These are phyloP conservation scores for Stachybotrys echinatus DNA, from an alignment of 2,329 filamentous ascomycete genomes.

Conservation along the genomic window DNA sequence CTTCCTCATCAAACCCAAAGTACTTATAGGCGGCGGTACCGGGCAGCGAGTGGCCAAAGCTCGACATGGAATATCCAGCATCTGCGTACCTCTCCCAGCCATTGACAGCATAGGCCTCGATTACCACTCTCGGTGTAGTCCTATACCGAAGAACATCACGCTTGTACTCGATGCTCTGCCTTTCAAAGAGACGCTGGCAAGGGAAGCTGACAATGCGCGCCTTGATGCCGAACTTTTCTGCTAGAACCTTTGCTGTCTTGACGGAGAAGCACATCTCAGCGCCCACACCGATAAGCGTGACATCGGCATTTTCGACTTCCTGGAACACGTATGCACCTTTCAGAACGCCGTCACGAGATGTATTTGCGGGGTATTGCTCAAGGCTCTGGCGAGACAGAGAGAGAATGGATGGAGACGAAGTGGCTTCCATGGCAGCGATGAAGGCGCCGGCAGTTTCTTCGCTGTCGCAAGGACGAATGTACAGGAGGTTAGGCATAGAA, in stretches of 20 bases:
- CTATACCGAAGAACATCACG: too few relatives aligned
- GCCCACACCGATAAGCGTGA: constrained; percentile 36
- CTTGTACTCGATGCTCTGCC: constrained; percentile 32
- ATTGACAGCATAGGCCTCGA: too few relatives aligned
- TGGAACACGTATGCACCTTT: constrained; percentile 41
- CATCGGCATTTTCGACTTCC: constrained; percentile 35
- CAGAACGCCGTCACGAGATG: constrained; percentile 31
- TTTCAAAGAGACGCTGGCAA: constrained; percentile 31
- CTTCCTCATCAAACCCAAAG: too few relatives aligned
- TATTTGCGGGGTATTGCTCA: constrained; percentile 21
- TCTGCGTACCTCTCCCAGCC: too few relatives aligned
- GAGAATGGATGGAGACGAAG: constrained; percentile 38
- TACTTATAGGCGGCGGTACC: too few relatives aligned
- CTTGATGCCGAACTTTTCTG: constrained; percentile 23
- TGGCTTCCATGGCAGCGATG: constrained; percentile 37
- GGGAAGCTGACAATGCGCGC: constrained; percentile 32
- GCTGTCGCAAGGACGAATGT: constrained; percentile 54
- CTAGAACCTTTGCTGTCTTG: constrained; percentile 28
- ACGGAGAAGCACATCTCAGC: constrained; percentile 28
- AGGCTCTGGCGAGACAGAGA: constrained; percentile 39
- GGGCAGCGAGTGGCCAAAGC: too few relatives aligned
- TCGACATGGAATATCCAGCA: too few relatives aligned
- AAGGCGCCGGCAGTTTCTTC: constrained; percentile 54
- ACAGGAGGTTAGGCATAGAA: constrained; percentile 54
- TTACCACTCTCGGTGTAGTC: too few relatives aligned